Percentiles rank a stretch among this genome's conserved stretches.
phyloP scores from a whole-genome alignment of 768 basidiomycete genomes.

The Collybia nuda region DNA sequence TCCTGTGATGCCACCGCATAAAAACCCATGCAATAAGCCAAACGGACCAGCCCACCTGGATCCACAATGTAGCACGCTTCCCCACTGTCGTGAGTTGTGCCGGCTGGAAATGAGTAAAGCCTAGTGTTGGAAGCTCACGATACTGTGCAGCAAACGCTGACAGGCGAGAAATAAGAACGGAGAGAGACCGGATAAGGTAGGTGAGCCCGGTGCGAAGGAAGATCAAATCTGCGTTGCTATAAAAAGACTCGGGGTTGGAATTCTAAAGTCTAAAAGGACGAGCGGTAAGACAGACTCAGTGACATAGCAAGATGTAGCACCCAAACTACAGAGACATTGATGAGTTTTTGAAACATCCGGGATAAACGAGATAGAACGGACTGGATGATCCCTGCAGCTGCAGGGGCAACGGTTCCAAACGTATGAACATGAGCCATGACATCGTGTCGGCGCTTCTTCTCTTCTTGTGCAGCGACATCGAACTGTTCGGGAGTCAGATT shows the following conservation, averaged over 20 bases:
- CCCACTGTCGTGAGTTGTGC: constrained; percentile 98
- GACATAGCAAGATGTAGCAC: constrained; percentile 98
- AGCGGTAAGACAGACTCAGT: constrained; percentile 67
- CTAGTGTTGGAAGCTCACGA: constrained; percentile 87
- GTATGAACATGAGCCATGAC: constrained; percentile 99
- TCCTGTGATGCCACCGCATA: constrained; percentile 51
- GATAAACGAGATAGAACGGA: constrained; percentile 30
- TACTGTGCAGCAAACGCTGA: constrained; percentile 83
- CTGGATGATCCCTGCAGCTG: constrained; percentile 97
- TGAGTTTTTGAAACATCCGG: background rate
- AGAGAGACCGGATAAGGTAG: constrained; percentile 85
- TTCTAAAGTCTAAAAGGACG: background rate
- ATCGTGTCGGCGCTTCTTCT: constrained; percentile 97
- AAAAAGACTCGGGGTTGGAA: constrained; percentile 5
- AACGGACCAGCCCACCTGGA: constrained; percentile 59
- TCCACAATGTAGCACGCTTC: constrained; percentile 95
- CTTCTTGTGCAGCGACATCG: constrained; percentile 86
- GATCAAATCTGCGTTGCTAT: constrained; percentile 96
- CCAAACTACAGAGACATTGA: constrained; percentile 55
- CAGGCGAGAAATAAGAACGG: constrained; percentile 86
- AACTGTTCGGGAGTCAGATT: constrained; percentile 87
- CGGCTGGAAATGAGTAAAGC: constrained; percentile 99
- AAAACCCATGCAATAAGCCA: background rate
- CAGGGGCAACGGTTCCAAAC: constrained; percentile 90
- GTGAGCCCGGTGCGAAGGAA: constrained; percentile 88